Evolutionary conservation across 306 rosid species (phyloP), one percentile per base, ranked within the genome.

Genomic region (Adenanthera pavonina): DNA sequence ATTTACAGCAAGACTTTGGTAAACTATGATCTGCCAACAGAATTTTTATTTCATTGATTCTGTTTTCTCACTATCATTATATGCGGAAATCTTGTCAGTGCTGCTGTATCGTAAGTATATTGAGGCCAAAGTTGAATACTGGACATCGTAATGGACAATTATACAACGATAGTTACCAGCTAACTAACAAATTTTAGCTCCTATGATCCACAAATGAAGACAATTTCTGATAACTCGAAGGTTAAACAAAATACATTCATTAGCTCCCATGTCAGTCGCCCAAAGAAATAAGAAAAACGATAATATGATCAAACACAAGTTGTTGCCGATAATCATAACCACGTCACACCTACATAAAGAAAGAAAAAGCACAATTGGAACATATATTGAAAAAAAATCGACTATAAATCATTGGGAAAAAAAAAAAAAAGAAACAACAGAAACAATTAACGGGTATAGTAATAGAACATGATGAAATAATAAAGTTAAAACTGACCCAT

Each of bases 401-500:
- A 7, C 16, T 40, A 44, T 25, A 8, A 60, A 48, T 30, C 47
- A 65, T 40, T 25, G 48, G 30, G 30, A 4, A 56, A 69, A 25
- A 54, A 17, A 59, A 41, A 3, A 54, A 17, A 59, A 41, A 3
- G 47, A 2, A 3, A 33, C 30, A 44, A 20, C 25, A 77, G 44
- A 46, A 72, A 13, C 8, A 49, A 19, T 3, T 17, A 74, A 12
- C 25, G 1, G 19, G 9, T 64, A 40, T 10, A 20, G 41, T 19
- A 60, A 77, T n/a, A 74, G 7, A 36, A 36, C 19, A 47, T 2
- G 34, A 14, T 14, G 9, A 13, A 68, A 60, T 1, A 2, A 56
- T 57, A 64, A 53, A 1, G 9, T 8, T 56, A 40, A 14, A n/a
- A 74, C 87, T 33, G 10, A 94, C 97, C 99, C 99, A 80, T 95